These are phyloP conservation scores for Paraglomus brasilianum DNA, from an alignment of 192 early-diverging fungal species.

Conservation along the genomic window DNA sequence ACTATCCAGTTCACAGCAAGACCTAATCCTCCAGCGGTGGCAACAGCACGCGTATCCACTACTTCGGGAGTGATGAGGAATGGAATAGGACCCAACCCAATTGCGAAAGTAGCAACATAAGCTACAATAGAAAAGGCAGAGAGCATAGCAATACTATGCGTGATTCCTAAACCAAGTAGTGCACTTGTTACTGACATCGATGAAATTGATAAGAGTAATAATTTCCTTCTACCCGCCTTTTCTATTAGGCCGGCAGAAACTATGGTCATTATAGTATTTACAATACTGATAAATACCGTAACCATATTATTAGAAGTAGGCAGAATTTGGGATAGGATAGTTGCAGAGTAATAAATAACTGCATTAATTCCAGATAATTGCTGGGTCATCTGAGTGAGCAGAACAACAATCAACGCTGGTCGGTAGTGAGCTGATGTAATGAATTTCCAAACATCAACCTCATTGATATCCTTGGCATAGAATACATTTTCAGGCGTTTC, in stretches of 20 bases:
- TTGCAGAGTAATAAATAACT: slow-evolving; percentile 83
- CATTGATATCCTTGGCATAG: slow-evolving; percentile 21
- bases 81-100: slow-evolving; percentile 83
- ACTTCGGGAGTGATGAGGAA: slow-evolving; percentile 75
- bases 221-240: slow-evolving; percentile 65
- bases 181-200: slow-evolving; percentile 60
- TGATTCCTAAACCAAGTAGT: slow-evolving; percentile 61
- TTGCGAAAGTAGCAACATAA: slow-evolving; percentile 76
- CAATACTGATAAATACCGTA: slow-evolving; percentile 74
- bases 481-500: slow-evolving; percentile 16
- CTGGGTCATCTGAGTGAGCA: slow-evolving; percentile 76
- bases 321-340: slow-evolving; percentile 62
- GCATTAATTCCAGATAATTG: slow-evolving; percentile 92
- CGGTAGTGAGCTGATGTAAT: slow-evolving; percentile 51
- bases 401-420: slow-evolving; percentile 59
- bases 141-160: slow-evolving; percentile 52
- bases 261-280: slow-evolving; percentile 74
- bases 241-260: slow-evolving; percentile 76
- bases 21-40: slow-evolving; percentile 63
- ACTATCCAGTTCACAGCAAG: slow-evolving; percentile 63
- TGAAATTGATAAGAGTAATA: slow-evolving; percentile 61
- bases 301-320: slow-evolving; percentile 66
- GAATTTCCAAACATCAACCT: slow-evolving; percentile 44
- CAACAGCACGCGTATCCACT: slow-evolving; percentile 65
- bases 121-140: slow-evolving; percentile 65